Evolutionary conservation across 768 basidiomycete genomes (phyloP).

Genomic region (Calocybe indica): DNA sequence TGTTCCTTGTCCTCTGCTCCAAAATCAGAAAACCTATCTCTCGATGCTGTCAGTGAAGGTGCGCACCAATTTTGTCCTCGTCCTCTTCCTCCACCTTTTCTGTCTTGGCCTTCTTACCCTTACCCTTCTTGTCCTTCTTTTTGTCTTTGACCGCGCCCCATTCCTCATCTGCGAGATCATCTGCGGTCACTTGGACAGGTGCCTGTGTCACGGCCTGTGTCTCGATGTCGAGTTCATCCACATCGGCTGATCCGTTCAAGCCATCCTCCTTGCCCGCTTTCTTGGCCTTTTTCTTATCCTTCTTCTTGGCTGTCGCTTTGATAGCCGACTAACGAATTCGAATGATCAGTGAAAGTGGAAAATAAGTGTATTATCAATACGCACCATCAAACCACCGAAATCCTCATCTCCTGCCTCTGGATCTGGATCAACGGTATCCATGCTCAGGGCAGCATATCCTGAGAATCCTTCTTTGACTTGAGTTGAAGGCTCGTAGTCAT

Average conservation of each 20-base stretch:
- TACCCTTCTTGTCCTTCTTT: constrained; percentile 58
- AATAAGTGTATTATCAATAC: constrained; percentile 12
- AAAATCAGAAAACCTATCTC: neutral
- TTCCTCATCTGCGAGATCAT: constrained; percentile 71
- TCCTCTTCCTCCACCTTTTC: constrained; percentile 35
- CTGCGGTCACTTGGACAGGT: constrained; percentile 53
- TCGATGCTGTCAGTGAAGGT: neutral
- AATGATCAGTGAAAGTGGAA: neutral
- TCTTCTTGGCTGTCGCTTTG: constrained; percentile 47
- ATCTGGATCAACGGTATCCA: constrained; percentile 33
- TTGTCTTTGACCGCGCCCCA: constrained; percentile 61
- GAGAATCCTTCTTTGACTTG: constrained; percentile 36
- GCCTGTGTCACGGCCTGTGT: constrained; percentile 27
- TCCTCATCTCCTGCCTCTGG: constrained; percentile 56
- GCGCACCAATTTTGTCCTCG: constrained; percentile 18
- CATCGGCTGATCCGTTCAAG: constrained; percentile 16
- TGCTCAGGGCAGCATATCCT: constrained; percentile 43
- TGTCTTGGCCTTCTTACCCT: constrained; percentile 41
- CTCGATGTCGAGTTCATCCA: constrained; percentile 21
- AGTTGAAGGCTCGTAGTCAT: constrained; percentile 2
- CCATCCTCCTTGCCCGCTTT: constrained; percentile 42
- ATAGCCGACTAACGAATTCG: constrained; percentile 47
- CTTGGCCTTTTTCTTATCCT: constrained; percentile 48
- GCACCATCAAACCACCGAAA: constrained; percentile 74
- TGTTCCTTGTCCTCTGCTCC: constrained; percentile 9